Conservation (phyloP, 2,329 filamentous ascomycete genomes). For the Cladosporium sp. region DNA sequence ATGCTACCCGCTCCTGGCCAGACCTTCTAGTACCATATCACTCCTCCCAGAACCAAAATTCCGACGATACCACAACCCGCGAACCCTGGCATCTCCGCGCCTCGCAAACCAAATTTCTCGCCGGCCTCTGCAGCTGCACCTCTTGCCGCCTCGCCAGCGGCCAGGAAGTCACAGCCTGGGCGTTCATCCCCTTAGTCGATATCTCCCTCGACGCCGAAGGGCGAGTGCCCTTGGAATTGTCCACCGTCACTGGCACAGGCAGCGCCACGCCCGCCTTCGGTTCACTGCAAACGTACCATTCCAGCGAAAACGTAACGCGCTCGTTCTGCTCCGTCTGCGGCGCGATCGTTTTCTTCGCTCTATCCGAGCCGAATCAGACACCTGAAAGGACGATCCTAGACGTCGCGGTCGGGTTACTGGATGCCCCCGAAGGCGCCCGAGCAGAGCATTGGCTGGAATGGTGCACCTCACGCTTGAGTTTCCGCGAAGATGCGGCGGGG, state of each 20-base stretch:
- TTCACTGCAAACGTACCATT: slow-evolving; percentile 54
- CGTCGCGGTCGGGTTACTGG: slow-evolving; percentile 61
- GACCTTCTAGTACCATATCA: slow-evolving; percentile 57
- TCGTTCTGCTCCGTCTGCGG: slow-evolving; percentile 66
- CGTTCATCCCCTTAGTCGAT: slow-evolving; percentile 63
- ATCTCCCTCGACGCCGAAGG: slow-evolving; percentile 48
- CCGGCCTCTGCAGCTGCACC: slow-evolving; percentile 62
- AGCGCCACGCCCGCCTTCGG: background rate
- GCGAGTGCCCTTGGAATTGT: slow-evolving; percentile 25
- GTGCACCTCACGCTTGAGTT: slow-evolving; percentile 61
- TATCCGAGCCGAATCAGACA: slow-evolving; percentile 47
- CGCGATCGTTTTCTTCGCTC: slow-evolving; percentile 66
- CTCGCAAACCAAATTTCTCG: slow-evolving; percentile 55
- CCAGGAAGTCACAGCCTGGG: slow-evolving; percentile 67
- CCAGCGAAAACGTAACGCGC: slow-evolving; percentile 56
- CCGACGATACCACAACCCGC: slow-evolving; percentile 48
- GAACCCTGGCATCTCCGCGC: slow-evolving; percentile 63
- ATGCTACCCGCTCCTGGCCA: slow-evolving; percentile 53
- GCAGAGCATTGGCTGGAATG: slow-evolving; percentile 65
- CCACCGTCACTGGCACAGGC: slow-evolving; percentile 28
- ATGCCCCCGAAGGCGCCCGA: slow-evolving; percentile 54
- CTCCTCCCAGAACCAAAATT: slow-evolving; percentile 25
- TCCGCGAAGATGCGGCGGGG: slow-evolving; percentile 54
- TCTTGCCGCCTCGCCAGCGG: slow-evolving; percentile 64
- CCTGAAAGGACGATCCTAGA: slow-evolving; percentile 56